These are phyloP conservation scores for Backusella mclennaniae DNA, from an alignment of 192 early-diverging fungal species.

Conservation along the genomic window DNA sequence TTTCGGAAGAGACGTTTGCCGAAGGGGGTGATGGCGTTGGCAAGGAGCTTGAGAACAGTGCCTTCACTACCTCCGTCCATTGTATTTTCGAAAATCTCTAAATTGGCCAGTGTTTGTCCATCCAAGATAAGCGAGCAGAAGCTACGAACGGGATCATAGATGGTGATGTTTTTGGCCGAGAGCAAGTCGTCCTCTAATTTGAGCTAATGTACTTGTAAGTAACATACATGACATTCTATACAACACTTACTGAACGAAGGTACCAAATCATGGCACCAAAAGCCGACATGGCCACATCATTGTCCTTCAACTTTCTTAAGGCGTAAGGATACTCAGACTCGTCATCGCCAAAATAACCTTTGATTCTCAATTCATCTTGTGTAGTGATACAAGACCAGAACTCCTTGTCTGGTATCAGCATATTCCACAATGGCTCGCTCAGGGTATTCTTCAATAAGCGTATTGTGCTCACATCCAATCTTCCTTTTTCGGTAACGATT, in stretches of 20 bases:
- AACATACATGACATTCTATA: background rate
- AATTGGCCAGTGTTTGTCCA: slow-evolving; percentile 88
- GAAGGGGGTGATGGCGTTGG: slow-evolving; percentile 86
- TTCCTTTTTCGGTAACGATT: slow-evolving; percentile 80
- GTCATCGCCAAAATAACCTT: slow-evolving; percentile 56
- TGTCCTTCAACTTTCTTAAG: slow-evolving; percentile 38
- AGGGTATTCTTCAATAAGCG: slow-evolving; percentile 65
- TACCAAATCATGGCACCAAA: slow-evolving; percentile 75
- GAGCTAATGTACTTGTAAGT: slow-evolving; percentile 43
- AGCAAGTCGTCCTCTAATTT: slow-evolving; percentile 85
- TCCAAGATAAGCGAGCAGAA: slow-evolving; percentile 81
- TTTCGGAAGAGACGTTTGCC: slow-evolving; percentile 76
- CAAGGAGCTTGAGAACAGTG: slow-evolving; percentile 83
- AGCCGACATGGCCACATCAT: slow-evolving; percentile 37
- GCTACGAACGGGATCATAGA: slow-evolving; percentile 83
- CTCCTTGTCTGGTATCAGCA: slow-evolving; percentile 63
- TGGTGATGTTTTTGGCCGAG: slow-evolving; percentile 79
- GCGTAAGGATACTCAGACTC: slow-evolving; percentile 26
- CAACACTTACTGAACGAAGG: slow-evolving; percentile 65
- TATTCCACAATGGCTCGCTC: slow-evolving; percentile 59
- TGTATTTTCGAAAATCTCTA: slow-evolving; percentile 89
- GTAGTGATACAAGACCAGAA: slow-evolving; percentile 65
- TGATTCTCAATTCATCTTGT: slow-evolving; percentile 56
- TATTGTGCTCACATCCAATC: slow-evolving; percentile 48
- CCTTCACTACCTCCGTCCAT: slow-evolving; percentile 71